A percentile compares a stretch with the other conserved stretches of the same genome.
These are phyloP conservation scores for Eucalyptus grandis DNA, from an alignment of 345 rosid genomes.

Conservation along the genomic window DNA sequence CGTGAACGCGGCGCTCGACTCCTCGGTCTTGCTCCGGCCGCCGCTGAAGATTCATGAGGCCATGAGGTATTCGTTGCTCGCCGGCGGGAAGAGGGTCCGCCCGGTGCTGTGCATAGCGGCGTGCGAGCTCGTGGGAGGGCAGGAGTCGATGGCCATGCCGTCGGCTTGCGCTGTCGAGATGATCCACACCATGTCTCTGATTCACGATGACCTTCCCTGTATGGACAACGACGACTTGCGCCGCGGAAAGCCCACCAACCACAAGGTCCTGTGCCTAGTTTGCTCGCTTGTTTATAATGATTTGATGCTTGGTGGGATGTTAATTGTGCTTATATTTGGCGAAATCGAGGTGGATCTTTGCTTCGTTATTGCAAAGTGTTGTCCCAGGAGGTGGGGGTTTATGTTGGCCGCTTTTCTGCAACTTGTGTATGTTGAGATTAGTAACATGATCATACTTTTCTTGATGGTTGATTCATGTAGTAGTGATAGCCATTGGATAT, in stretches of 20 bases:
- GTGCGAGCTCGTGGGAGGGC: slow-evolving; percentile 78
- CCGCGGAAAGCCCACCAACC: slow-evolving; percentile 91
- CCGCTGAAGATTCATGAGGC: slow-evolving; percentile 83
- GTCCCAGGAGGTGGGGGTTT: not conserved
- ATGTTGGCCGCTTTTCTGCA: not conserved
- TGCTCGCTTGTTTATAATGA: not conserved
- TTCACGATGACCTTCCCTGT: slow-evolving; percentile 91
- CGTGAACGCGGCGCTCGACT: slow-evolving; percentile 61
- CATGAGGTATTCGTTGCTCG: slow-evolving; percentile 90
- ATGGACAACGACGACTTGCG: slow-evolving; percentile 98
- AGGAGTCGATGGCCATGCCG: slow-evolving; percentile 57
- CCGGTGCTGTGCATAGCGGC: slow-evolving; percentile 83
- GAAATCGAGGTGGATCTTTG: not conserved
- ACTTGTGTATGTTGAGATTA: not conserved
- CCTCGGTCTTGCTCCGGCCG: slow-evolving; percentile 45
- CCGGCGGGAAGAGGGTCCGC: slow-evolving; percentile 83
- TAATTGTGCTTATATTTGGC: not conserved
- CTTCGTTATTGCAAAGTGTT: not conserved
- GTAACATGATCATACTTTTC: not conserved
- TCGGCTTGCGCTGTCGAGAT: slow-evolving; percentile 89
- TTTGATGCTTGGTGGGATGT: not conserved
- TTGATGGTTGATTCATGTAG: not conserved
- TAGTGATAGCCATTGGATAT: not conserved
- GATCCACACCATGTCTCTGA: slow-evolving; percentile 93
- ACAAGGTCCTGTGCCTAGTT: slow-evolving; percentile 13